A percentile compares a stretch with the other conserved stretches of the same genome.
Evolutionary conservation across 306 rosid species (phyloP).

Genomic region (Prunus mongolica): DNA sequence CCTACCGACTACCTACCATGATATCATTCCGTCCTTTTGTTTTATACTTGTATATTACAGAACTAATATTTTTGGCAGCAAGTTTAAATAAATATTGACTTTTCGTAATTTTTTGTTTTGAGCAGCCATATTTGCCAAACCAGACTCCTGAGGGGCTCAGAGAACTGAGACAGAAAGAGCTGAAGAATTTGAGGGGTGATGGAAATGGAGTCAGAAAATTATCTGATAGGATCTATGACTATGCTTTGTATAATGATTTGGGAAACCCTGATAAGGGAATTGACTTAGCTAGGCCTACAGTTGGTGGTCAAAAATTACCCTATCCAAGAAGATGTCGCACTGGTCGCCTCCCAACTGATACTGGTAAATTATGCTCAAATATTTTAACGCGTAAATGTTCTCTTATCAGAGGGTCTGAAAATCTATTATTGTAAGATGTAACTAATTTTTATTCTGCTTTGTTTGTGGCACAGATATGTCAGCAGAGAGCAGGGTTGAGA

Average conservation of each 20-base stretch:
- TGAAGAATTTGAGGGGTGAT: slow-evolving; percentile 64
- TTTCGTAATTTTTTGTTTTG: background rate
- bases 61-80: background rate
- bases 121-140: slow-evolving; percentile 79
- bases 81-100: background rate
- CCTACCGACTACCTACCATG: background rate
- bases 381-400: background rate
- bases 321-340: slow-evolving; percentile 96
- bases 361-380: slow-evolving; percentile 31
- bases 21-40: background rate
- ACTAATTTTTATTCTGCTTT: background rate
- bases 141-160: slow-evolving; percentile 82
- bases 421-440: too few relatives aligned
- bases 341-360: slow-evolving; percentile 65
- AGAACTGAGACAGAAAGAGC: slow-evolving; percentile 66
- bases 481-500: slow-evolving; percentile 82
- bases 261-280: slow-evolving; percentile 82
- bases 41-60: background rate
- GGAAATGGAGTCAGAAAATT: slow-evolving; percentile 67
- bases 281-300: slow-evolving; percentile 60
- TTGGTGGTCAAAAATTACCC: slow-evolving; percentile 65
- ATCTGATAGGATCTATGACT: slow-evolving; percentile 72
- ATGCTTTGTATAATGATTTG: slow-evolving; percentile 75
- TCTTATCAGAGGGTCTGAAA: background rate
- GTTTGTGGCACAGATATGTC: slow-evolving; percentile 38